Percentiles rank a stretch among this genome's conserved stretches.
phyloP scores from a whole-genome alignment of 1,139 yeast species.

The Blastobotrys buckinghamii region DNA sequence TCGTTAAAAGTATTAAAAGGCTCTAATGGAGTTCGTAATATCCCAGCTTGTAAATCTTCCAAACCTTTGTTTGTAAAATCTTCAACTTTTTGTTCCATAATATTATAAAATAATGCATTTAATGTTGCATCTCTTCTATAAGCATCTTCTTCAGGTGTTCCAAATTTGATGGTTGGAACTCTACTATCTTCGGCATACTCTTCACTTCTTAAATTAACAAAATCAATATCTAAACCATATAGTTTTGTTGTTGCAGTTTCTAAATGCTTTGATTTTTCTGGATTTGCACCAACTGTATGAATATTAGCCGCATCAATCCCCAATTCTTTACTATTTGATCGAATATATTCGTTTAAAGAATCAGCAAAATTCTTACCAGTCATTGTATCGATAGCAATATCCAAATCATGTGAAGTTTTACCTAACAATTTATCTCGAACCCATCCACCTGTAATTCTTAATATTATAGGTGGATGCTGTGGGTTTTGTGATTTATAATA shows the following conservation, averaged over 20 bases:
- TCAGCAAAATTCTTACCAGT: constrained; percentile 86
- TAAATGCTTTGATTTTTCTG: constrained; percentile 90
- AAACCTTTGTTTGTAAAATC: constrained; percentile 79
- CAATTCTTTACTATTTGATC: constrained; percentile 26
- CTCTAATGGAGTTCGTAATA: constrained; percentile 79
- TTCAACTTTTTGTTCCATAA: constrained; percentile 61
- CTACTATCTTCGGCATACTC: constrained; percentile 76
- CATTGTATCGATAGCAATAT: constrained; percentile 77
- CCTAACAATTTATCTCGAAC: constrained; percentile 91
- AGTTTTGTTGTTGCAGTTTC: constrained; percentile 93
- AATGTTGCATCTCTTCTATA: constrained; percentile 90
- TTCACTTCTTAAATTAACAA: constrained; percentile 86
- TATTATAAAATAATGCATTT: constrained; percentile 81
- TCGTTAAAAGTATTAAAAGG: constrained; percentile 83
- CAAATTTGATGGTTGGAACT: constrained; percentile 63
- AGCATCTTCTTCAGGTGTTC: constrained; percentile 91
- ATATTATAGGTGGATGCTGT: constrained; percentile 36
- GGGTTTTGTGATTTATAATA: constrained; percentile 16
- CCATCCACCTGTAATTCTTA: constrained; percentile 98
- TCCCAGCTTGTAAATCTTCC: constrained; percentile 59
- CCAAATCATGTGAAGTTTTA: constrained; percentile 75
- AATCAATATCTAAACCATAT: constrained; percentile 78
- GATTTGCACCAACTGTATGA: constrained; percentile 85
- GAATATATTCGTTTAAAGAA: constrained; percentile 51
- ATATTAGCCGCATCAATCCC: constrained; percentile 47